These are phyloP conservation scores for Clausena lansium DNA, from an alignment of 345 rosid species.

Conservation along the genomic window DNA sequence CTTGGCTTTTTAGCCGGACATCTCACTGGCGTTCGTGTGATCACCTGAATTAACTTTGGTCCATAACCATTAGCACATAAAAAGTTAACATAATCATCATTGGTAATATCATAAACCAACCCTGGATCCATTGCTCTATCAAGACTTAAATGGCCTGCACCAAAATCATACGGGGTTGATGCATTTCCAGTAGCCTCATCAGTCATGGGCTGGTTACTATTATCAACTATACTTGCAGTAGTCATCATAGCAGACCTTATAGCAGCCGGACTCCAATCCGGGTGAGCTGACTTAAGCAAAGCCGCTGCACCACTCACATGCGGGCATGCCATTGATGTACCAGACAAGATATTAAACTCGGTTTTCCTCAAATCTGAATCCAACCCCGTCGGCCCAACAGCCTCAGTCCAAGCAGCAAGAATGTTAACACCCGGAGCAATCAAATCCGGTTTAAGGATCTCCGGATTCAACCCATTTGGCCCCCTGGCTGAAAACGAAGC, in stretches of 20 bases:
- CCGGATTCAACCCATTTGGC: conserved; percentile 69
- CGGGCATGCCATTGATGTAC: conserved; percentile 89
- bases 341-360: conserved; percentile 77
- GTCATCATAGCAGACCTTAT: conserved; percentile 88
- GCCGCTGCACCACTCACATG: conserved; percentile 85
- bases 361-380: conserved; percentile 60
- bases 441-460: conserved; percentile 77
- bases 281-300: conserved; percentile 78
- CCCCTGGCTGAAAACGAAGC: conserved; percentile 86
- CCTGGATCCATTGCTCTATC: conserved; percentile 79
- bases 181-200: conserved; percentile 76
- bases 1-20: conserved; percentile 59
- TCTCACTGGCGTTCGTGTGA: conserved; percentile 48
- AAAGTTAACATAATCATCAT: conserved; percentile 60
- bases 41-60: conserved; percentile 64
- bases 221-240: conserved; percentile 56
- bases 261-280: conserved; percentile 72
- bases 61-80: conserved; percentile 71
- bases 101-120: conserved; percentile 62
- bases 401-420: conserved; percentile 83
- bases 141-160: conserved; percentile 71
- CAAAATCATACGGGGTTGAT: conserved; percentile 58
- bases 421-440: conserved; percentile 82
- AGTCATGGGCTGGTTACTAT: conserved; percentile 40
- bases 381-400: conserved; percentile 69